Percentiles rank a stretch among this genome's conserved stretches.
Evolutionary conservation across 495 filamentous ascomycete species (phyloP).

Genomic region (Viridothelium virens): DNA sequence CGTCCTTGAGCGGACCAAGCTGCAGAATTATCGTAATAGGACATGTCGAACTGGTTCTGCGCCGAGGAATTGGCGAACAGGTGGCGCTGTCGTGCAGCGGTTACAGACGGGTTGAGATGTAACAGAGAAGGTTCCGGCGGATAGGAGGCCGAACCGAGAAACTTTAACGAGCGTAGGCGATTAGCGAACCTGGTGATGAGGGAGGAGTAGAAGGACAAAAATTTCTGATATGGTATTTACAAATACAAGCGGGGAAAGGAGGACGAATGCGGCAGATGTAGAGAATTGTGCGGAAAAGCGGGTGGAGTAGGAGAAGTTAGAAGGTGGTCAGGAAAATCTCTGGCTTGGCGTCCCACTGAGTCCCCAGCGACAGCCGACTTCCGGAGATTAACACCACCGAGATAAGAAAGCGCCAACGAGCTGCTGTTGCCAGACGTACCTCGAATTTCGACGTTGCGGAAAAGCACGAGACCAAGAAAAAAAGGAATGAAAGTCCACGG

Average conservation of each 20-base stretch:
- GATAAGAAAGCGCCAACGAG: not conserved
- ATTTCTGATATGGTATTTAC: constrained; percentile 9
- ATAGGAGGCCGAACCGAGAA: not conserved
- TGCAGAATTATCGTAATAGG: constrained; percentile 83
- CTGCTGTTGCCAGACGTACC: not conserved
- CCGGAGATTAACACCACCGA: constrained; percentile 11
- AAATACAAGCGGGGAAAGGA: constrained; percentile 8
- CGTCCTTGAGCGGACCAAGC: constrained; percentile 64
- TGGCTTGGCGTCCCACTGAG: not conserved
- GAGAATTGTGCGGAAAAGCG: constrained; percentile 1
- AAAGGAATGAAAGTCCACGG: not conserved
- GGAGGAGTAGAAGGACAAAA: constrained; percentile 1
- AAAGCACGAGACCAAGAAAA: not conserved
- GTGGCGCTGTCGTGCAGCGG: constrained; percentile 6
- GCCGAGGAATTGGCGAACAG: not conserved
- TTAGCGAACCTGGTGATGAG: not conserved
- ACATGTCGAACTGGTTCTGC: constrained; percentile 46
- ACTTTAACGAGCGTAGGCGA: constrained; percentile 7
- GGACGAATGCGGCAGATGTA: not conserved
- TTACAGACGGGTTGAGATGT: constrained; percentile 13
- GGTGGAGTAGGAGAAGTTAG: constrained; percentile 1
- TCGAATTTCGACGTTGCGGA: not conserved
- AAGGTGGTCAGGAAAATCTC: constrained; percentile 3
- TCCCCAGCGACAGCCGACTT: constrained; percentile 4
- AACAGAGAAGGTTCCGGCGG: constrained; percentile 8